These are phyloP conservation scores for Auricularia cornea DNA, from an alignment of 768 basidiomycete genomes.

Conservation along the genomic window DNA sequence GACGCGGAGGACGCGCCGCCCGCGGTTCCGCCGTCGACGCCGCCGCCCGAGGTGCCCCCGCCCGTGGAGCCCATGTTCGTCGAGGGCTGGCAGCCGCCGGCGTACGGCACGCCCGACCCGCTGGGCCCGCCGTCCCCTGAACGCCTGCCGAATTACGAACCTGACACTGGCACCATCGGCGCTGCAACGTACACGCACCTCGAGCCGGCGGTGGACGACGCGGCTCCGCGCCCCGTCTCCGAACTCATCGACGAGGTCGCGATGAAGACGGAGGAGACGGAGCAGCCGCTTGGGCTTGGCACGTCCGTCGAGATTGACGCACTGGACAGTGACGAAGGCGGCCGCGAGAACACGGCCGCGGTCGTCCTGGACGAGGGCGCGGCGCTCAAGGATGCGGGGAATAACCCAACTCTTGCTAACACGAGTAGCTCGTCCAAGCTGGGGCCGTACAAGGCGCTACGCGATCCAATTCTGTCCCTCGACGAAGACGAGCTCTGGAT, in stretches of 20 bases:
- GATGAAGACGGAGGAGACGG: background rate
- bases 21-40: background rate
- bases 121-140: background rate
- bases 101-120: background rate
- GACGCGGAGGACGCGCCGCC: conserved; percentile 5
- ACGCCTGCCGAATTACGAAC: background rate
- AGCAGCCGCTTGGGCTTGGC: background rate
- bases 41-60: background rate
- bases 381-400: background rate
- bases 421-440: conserved; percentile 7
- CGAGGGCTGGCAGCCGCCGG: background rate
- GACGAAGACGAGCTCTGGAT: conserved; percentile 43
- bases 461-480: conserved; percentile 8
- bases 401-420: background rate
- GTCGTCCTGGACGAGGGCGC: background rate
- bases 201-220: background rate
- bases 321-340: background rate
- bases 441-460: conserved; percentile 4
- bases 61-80: background rate
- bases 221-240: background rate
- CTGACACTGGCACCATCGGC: background rate
- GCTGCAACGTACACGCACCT: background rate
- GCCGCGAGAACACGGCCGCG: background rate
- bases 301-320: background rate
- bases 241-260: background rate